Evolutionary conservation across 257 asterid species (phyloP).

Genomic region (Dorcoceras hygrometricum): DNA sequence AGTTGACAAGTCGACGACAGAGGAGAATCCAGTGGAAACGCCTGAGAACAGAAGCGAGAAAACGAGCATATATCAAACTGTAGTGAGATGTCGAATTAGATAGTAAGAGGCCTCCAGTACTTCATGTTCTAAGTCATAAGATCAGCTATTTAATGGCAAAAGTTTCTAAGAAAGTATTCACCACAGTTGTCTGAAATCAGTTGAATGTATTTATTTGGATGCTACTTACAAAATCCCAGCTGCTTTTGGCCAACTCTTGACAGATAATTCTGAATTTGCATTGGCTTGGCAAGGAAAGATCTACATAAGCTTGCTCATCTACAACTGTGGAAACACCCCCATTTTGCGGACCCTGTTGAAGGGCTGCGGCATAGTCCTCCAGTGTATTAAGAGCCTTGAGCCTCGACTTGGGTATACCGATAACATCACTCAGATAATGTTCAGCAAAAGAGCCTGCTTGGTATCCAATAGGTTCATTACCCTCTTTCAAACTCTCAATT

Average conservation of each 20-base stretch:
- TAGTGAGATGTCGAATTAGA: too few species aligned
- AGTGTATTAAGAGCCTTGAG: slow-evolving; percentile 53
- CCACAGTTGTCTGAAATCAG: too few species aligned
- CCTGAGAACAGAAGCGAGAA: slow-evolving; percentile 30
- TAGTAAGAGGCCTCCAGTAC: too few species aligned
- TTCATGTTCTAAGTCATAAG: not conserved
- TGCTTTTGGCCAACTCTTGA: slow-evolving; percentile 54
- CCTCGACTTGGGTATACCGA: slow-evolving; percentile 46
- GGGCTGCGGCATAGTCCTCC: slow-evolving; percentile 51
- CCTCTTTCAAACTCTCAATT: slow-evolving; percentile 43
- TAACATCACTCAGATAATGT: slow-evolving; percentile 41
- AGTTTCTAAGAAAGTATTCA: not conserved
- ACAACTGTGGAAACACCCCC: slow-evolving; percentile 62
- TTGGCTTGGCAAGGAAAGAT: slow-evolving; percentile 56
- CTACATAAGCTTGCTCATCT: slow-evolving; percentile 59
- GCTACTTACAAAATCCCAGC: slow-evolving; percentile 65
- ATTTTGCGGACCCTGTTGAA: slow-evolving; percentile 41
- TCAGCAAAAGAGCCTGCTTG: slow-evolving; percentile 56
- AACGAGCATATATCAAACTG: not conserved
- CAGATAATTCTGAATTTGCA: slow-evolving; percentile 59
- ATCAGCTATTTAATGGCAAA: not conserved
- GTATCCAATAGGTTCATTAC: slow-evolving; percentile 50
- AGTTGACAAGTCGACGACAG: slow-evolving; percentile 60
- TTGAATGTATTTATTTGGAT: not conserved
- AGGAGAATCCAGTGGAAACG: slow-evolving; percentile 64